Percentiles rank a stretch among this genome's conserved stretches.
These are phyloP conservation scores for Globisporangium nagaii DNA, from an alignment of 352 stramenopile genomes.

Conservation along the genomic window DNA sequence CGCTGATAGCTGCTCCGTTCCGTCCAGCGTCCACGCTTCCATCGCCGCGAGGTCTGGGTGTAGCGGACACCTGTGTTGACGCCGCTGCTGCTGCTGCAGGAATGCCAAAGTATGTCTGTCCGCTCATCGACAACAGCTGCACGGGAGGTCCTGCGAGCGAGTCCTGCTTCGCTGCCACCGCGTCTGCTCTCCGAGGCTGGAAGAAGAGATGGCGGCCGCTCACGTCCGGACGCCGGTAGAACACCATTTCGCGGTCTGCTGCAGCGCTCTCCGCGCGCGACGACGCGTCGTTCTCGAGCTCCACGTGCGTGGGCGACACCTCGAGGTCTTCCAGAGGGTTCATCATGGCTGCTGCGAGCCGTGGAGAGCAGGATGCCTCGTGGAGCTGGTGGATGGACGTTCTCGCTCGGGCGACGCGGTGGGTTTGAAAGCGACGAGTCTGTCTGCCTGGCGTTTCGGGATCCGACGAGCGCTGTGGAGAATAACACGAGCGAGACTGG, in stretches of 20 bases:
- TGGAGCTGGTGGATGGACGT: neutral
- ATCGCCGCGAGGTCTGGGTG: neutral
- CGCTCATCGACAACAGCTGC: conserved; percentile 44
- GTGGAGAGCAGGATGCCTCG: neutral
- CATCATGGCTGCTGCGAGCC: conserved; percentile 22
- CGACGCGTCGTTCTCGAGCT: neutral
- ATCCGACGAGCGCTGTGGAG: neutral
- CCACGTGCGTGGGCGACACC: conserved; percentile 6
- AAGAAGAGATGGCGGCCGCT: conserved; percentile 22
- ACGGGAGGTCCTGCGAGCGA: conserved; percentile 17
- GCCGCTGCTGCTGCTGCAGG: conserved; percentile 3
- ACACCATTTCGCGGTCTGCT: conserved; percentile 34
- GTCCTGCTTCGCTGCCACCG: neutral
- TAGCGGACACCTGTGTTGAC: too few species aligned
- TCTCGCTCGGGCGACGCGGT: too few species aligned
- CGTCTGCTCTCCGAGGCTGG: conserved; percentile 1
- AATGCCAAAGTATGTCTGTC: conserved; percentile 35
- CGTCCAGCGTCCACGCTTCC: neutral
- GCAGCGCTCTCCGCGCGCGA: neutral
- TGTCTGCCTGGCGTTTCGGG: conserved; percentile 5
- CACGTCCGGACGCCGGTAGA: conserved; percentile 42
- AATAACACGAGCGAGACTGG: neutral
- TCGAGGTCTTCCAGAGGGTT: conserved; percentile 22
- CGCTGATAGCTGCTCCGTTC: neutral
- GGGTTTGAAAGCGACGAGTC: too few species aligned